Conservation (phyloP, 768 basidiomycete genomes). For the Boletus coccyginus region DNA sequence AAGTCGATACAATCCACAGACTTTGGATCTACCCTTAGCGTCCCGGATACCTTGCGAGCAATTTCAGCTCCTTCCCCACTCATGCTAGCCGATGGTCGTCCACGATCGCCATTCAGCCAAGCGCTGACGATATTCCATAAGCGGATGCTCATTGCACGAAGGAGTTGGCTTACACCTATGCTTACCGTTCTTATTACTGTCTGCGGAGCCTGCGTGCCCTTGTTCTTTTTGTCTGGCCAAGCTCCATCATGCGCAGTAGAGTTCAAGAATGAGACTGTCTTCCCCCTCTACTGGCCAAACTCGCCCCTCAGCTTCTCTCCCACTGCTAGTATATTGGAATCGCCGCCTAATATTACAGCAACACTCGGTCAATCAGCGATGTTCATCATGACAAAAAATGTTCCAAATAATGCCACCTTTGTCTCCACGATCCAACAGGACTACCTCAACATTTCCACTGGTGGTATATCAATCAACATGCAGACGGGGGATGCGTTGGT, state of each 20-base stretch:
- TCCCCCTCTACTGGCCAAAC: slow-evolving; percentile 55
- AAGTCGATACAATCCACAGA: slow-evolving; percentile 16
- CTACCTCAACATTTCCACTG: slow-evolving; percentile 55
- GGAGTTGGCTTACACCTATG: slow-evolving; percentile 66
- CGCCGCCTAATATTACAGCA: slow-evolving; percentile 51
- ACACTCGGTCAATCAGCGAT: slow-evolving; percentile 43
- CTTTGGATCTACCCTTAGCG: background rate
- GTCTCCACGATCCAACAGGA: slow-evolving; percentile 48
- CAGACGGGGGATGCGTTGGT: slow-evolving; percentile 50
- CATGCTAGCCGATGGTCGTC: slow-evolving; percentile 45
- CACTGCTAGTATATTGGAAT: slow-evolving; percentile 41
- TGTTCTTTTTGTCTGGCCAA: slow-evolving; percentile 57
- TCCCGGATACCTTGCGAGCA: slow-evolving; percentile 2
- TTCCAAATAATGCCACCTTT: slow-evolving; percentile 62
- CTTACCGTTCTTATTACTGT: slow-evolving; percentile 54
- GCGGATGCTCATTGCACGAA: slow-evolving; percentile 56
- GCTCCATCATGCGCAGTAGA: slow-evolving; percentile 47
- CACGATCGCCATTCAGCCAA: slow-evolving; percentile 57
- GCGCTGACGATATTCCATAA: slow-evolving; percentile 75
- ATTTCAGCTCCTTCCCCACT: slow-evolving; percentile 5
- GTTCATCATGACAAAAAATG: slow-evolving; percentile 36
- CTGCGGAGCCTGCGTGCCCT: slow-evolving; percentile 63
- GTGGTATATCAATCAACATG: slow-evolving; percentile 64
- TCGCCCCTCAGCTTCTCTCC: slow-evolving; percentile 38
- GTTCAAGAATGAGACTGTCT: slow-evolving; percentile 35